Evolutionary conservation across 345 rosid species (phyloP), one percentile per base, ranked within the genome.

Genomic region (Punica granatum): DNA sequence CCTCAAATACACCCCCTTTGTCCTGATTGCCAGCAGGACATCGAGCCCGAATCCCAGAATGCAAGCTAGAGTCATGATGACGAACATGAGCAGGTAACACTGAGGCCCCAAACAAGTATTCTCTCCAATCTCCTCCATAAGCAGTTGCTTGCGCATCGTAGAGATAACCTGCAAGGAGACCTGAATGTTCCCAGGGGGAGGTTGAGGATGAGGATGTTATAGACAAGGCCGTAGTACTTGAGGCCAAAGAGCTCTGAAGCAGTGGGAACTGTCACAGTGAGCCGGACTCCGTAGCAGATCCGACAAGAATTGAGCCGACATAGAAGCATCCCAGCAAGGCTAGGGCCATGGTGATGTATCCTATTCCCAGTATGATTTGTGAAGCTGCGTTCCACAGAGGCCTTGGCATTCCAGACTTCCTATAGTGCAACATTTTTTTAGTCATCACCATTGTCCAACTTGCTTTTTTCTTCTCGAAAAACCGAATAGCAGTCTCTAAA

Each of bases 181-280:
- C 89, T 1, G 89, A 83, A 77, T 37, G 89, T 86, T 6, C 90
- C 89, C 11, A 78, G 33, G 0, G 92, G 84, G 66, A 78, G 67
- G 46, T 76, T 80, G 4, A 85, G 85, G 26, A 78, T 71, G 0
- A 84, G 80, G 49, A 84, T 73, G 81, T 83, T 85, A 78, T 85
- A 87, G 11, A 85, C 28, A 9, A 76, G 69, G 21, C 85, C 86
- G 30, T 76, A 84, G 72, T 74, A 73, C 65, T 86, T 86, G 8
- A 85, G 85, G 30, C 89, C 92, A 15, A 87, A 87, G 2, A 87
- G 81, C 65, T 87, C 88, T 1, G 86, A 87, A 6, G 88, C 85
- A 34, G 72, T 77, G 28, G 89, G 75, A 4, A 79, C 82, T 10
- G 81, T 78, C 49, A 83, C 72, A 0, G 92, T 73, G 64, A 78